Evolutionary conservation across 2,329 filamentous ascomycete species (phyloP).

Genomic region (Grosmannia serpens): DNA sequence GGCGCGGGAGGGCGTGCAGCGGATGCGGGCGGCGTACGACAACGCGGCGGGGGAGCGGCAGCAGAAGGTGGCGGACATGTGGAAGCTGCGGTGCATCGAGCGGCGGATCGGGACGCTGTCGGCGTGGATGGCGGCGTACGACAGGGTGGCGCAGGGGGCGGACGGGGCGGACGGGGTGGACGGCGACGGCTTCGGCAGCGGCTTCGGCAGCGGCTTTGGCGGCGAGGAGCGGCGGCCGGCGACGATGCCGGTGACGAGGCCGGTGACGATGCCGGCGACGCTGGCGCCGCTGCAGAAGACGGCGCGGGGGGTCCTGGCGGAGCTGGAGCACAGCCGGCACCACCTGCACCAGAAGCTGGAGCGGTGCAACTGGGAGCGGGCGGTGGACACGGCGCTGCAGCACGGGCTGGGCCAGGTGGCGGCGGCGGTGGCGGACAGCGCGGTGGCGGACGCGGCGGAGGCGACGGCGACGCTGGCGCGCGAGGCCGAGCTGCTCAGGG

Average conservation of each 20-base stretch:
- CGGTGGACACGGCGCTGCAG: slow-evolving; percentile 76
- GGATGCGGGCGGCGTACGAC: slow-evolving; percentile 75
- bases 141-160: slow-evolving; percentile 49
- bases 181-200: neutral
- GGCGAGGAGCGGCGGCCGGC: too few relatives aligned
- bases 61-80: slow-evolving; percentile 69
- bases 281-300: slow-evolving; percentile 72
- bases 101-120: slow-evolving; percentile 77
- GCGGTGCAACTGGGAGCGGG: slow-evolving; percentile 75
- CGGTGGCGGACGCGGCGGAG: slow-evolving; percentile 51
- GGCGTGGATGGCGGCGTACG: slow-evolving; percentile 87
- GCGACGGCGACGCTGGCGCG: slow-evolving; percentile 54
- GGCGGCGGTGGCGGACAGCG: slow-evolving; percentile 54
- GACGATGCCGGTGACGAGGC: slow-evolving; percentile 56
- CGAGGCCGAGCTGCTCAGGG: slow-evolving; percentile 78
- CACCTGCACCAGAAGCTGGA: slow-evolving; percentile 79
- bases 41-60: slow-evolving; percentile 65
- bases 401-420: slow-evolving; percentile 72
- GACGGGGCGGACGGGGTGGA: neutral
- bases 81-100: slow-evolving; percentile 70
- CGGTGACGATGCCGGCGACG: slow-evolving; percentile 47
- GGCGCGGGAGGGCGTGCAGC: slow-evolving; percentile 64
- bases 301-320: slow-evolving; percentile 75
- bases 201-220: slow-evolving; percentile 46
- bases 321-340: slow-evolving; percentile 81